Percentiles rank a stretch among this genome's conserved stretches.
Evolutionary conservation across 495 filamentous ascomycete genomes (phyloP).

Genomic region (Usnea hakonensis): DNA sequence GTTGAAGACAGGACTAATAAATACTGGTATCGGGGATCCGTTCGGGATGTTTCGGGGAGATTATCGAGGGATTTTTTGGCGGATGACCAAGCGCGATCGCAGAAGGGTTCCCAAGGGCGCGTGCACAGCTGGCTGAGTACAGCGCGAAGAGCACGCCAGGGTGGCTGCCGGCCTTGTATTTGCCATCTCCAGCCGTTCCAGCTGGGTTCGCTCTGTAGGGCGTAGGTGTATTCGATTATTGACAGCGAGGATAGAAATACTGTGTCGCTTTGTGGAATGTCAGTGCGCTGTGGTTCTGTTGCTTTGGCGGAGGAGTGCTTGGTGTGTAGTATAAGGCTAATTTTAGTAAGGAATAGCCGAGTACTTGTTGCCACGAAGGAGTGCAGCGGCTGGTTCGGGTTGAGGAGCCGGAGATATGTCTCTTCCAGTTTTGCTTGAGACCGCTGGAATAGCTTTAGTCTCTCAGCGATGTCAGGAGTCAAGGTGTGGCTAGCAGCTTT

Average conservation of each 20-base stretch:
- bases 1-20: neutral
- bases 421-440: conserved; percentile 5
- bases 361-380: conserved; percentile 13
- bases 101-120: neutral
- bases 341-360: conserved; percentile 5
- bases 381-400: conserved; percentile 6
- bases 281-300: neutral
- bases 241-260: conserved; percentile 10
- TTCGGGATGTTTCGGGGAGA: neutral
- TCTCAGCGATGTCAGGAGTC: neutral
- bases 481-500: neutral
- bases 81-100: conserved; percentile 3
- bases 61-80: neutral
- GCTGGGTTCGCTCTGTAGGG: conserved; percentile 12
- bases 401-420: neutral
- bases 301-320: neutral
- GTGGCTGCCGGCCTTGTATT: conserved; percentile 12
- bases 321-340: conserved; percentile 5
- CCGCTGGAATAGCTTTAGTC: neutral
- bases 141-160: conserved; percentile 8
- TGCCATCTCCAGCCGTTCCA: conserved; percentile 15
- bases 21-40: conserved; percentile 2
- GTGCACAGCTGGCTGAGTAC: conserved; percentile 12
- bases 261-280: conserved; percentile 3
- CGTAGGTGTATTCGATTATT: conserved; percentile 7